phyloP scores from a whole-genome alignment of 2,329 filamentous ascomycete genomes.

The Cryphonectria carpinicola region DNA sequence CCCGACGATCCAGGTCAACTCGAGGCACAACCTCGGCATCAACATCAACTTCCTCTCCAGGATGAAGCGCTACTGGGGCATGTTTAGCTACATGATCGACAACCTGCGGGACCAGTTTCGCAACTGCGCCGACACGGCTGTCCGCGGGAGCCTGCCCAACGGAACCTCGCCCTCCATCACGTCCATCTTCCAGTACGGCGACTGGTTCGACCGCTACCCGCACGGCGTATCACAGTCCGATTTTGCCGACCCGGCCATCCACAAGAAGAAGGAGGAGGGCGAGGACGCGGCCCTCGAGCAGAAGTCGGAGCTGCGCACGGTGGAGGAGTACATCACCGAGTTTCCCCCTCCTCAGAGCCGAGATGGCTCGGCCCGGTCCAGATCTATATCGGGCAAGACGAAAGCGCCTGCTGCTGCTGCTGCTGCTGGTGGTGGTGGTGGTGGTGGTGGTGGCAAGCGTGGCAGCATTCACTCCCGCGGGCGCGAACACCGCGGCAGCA shows the following conservation, averaged over 20 bases:
- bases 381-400: constrained; percentile 33
- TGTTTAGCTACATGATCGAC: constrained; percentile 97
- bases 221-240: constrained; percentile 86
- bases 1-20: constrained; percentile 70
- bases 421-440: too few species aligned
- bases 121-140: constrained; percentile 79
- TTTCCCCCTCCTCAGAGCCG: constrained; percentile 63
- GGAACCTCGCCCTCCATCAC: constrained; percentile 50
- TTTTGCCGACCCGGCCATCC: constrained; percentile 74
- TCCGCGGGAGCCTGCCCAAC: constrained; percentile 57
- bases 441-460: too few species aligned
- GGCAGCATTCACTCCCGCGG: constrained; percentile 37
- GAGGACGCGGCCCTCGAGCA: constrained; percentile 90
- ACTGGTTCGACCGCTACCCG: constrained; percentile 96
- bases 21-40: constrained; percentile 81
- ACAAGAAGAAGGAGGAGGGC: constrained; percentile 73
- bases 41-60: constrained; percentile 90
- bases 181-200: constrained; percentile 89
- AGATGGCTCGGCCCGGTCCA: constrained; percentile 38
- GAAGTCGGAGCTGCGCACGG: constrained; percentile 86
- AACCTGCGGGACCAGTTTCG: constrained; percentile 89
- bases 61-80: constrained; percentile 98
- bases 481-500: constrained; percentile 36
- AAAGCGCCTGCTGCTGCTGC: constrained; percentile 38
- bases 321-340: constrained; percentile 90